phyloP scores from a whole-genome alignment of 257 asterid genomes.

The Cordia subcordata region DNA sequence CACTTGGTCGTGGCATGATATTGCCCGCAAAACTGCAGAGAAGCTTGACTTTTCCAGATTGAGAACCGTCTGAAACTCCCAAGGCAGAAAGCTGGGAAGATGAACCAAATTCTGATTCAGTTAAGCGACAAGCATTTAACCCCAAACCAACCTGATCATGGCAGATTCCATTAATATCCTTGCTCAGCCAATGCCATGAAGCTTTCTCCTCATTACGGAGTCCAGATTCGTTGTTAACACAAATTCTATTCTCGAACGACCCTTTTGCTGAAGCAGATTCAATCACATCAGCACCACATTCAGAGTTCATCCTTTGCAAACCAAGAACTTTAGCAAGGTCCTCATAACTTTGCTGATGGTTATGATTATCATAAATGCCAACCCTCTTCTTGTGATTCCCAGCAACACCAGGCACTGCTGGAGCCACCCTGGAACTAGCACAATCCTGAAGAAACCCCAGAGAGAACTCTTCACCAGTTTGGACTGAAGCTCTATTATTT shows the following conservation, averaged over 20 bases:
- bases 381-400: conserved; percentile 26
- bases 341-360: conserved; percentile 44
- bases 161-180: conserved; percentile 21
- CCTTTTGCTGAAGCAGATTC: conserved; percentile 54
- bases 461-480: conserved; percentile 57
- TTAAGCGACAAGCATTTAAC: conserved; percentile 23
- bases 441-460: conserved; percentile 46
- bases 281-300: conserved; percentile 43
- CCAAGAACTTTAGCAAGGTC: conserved; percentile 61
- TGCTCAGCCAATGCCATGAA: conserved; percentile 26
- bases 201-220: conserved; percentile 23
- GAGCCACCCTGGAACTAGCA: conserved; percentile 33
- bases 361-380: conserved; percentile 28
- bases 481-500: conserved; percentile 39
- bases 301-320: conserved; percentile 59
- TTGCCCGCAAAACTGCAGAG: conserved; percentile 63
- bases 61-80: conserved; percentile 47
- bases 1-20: conserved; percentile 62
- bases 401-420: conserved; percentile 27
- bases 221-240: conserved; percentile 24
- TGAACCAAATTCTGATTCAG: conserved; percentile 40
- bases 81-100: conserved; percentile 27
- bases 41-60: conserved; percentile 44
- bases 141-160: conserved; percentile 23
- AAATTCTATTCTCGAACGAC: conserved; percentile 35